phyloP scores from a whole-genome alignment of 225 moss, liverwort and hornwort genomes.

The Lunularia cruciata region DNA sequence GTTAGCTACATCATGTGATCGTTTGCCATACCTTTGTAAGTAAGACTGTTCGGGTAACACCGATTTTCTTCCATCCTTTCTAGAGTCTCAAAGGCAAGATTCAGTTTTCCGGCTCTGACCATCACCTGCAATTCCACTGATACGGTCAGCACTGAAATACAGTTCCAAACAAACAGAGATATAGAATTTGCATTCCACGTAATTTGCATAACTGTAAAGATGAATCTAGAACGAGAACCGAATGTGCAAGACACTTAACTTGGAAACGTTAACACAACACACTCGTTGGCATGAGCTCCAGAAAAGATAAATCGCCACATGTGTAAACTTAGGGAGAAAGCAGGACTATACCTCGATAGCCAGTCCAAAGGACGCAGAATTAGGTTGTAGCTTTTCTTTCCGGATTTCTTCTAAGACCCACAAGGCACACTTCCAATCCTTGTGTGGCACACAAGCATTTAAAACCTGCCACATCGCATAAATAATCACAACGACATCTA shows the following conservation, averaged over 20 bases:
- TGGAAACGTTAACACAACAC: no score
- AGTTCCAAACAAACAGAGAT: no score
- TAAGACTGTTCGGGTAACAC: slow-evolving; percentile 77
- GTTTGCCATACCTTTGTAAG: slow-evolving; percentile 71
- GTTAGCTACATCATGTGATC: no score
- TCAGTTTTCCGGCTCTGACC: slow-evolving; percentile 68
- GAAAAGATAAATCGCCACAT: no score
- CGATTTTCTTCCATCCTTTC: slow-evolving; percentile 72
- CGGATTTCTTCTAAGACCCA: slow-evolving; percentile 68
- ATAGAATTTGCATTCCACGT: no score
- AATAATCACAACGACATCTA: background rate
- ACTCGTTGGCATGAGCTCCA: no score
- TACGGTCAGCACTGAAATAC: no score
- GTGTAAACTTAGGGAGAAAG: no score
- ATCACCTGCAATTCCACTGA: background rate
- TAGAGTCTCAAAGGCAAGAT: slow-evolving; percentile 67
- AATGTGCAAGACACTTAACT: no score
- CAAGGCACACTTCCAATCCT: slow-evolving; percentile 70
- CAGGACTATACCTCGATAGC: slow-evolving; percentile 79
- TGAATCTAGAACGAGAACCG: no score
- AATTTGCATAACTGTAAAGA: no score
- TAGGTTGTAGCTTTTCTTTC: slow-evolving; percentile 46
- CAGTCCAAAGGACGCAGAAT: slow-evolving; percentile 87
- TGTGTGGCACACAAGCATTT: slow-evolving; percentile 89
- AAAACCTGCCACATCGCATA: slow-evolving; percentile 51